Base-by-base conservation (phyloP, 2,329 filamentous ascomycete species). In the Neurospora sp. region DNA sequence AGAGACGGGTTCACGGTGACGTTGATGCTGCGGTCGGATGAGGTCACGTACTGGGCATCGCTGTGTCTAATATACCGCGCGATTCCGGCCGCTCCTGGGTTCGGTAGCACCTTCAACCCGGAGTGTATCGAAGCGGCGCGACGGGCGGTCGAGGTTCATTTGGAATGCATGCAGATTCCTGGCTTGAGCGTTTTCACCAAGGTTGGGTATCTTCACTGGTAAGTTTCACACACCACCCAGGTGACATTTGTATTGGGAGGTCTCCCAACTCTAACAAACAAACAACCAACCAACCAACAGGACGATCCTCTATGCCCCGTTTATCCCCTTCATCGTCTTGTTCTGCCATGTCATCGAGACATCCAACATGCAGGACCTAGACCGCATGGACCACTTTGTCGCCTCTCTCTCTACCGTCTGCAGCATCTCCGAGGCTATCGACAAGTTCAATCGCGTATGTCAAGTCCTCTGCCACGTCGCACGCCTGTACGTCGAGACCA, bases 381-480 rank as follows among this genome's bases (percentile, higher is more conserved):
- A 79, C 38, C 82, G 84, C 0, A 81, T 91, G 0, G 82, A 83
- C 41, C 82, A 85, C 1, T 90, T 91, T 73, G 84, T 86, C 67
- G 77, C 79, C 23, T 88, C 86, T 2, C 82, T 90, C 2, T 81
- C 85, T 71, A 82, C 83, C 0, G 82, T 83, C 2, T 82, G 82
- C 66, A 80, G 81, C 4, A 79, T 84, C 2, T 90, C 88, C 1
- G 85, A 89, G 74, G 84, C 86, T 2, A 83, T 88, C 28, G 83
- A 85, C 37, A 88, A 87, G 74, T 81, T 91, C 12, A 85, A 88
- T 74, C 85, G 83, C n/a, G 82, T 91, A 37, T 90, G 86, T 73
- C 83, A 85, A 41, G 83, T 90, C 36, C 87, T 91, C 76, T 83
- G 84, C 71, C 86, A 86, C 69, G 86, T 91, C 6, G 87, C 88